phyloP scores from a whole-genome alignment of 148 eudicot genomes.

The Rhododendron simsii region DNA sequence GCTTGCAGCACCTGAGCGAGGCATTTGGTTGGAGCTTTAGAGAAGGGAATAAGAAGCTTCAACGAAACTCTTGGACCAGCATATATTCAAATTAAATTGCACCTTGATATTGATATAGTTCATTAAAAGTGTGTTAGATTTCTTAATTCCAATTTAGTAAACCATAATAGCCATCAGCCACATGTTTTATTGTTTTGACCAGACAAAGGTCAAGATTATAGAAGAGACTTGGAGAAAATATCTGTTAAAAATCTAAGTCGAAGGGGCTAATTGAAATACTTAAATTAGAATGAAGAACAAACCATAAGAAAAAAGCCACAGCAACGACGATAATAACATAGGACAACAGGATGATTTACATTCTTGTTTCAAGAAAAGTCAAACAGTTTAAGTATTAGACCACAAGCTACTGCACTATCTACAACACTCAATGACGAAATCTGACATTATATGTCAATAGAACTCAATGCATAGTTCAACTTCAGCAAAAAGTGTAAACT shows the following conservation, averaged over 20 bases:
- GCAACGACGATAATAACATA: not conserved
- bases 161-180: not conserved
- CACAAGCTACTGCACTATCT: not conserved
- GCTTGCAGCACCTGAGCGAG: conserved; percentile 78
- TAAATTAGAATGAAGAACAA: not conserved
- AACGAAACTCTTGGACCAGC: not conserved
- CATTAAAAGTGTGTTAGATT: not conserved
- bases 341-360: not conserved
- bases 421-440: not conserved
- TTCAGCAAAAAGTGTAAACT: not conserved
- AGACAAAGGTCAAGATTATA: not conserved
- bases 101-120: not conserved
- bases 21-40: conserved; percentile 13
- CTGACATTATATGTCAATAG: not conserved
- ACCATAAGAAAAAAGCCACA: not conserved
- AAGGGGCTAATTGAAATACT: not conserved
- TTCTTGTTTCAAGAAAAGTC: not conserved
- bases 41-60: not conserved
- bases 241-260: not conserved
- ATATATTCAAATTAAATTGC: not conserved
- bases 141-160: not conserved
- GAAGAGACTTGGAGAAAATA: not conserved
- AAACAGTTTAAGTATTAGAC: not conserved
- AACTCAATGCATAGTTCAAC: not conserved
- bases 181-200: not conserved